Conservation (phyloP, 768 basidiomycete genomes). For the Phanerochaete sordida region DNA sequence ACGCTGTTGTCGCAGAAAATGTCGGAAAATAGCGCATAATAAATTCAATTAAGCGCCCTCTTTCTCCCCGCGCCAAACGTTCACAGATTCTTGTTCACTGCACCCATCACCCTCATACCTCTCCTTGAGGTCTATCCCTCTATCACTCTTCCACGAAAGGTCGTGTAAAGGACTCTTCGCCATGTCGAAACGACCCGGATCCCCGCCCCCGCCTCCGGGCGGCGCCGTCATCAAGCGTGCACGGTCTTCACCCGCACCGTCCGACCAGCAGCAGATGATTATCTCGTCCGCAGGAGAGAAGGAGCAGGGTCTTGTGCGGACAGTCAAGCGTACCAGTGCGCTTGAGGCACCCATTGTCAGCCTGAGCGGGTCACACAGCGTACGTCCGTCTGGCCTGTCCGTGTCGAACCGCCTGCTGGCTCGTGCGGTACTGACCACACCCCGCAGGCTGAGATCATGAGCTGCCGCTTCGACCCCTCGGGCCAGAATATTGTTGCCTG, state of each 20-base stretch:
- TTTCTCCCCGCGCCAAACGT: background rate
- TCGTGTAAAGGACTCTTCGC: no score
- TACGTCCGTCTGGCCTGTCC: slow-evolving; percentile 35
- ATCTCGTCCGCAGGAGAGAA: slow-evolving; percentile 69
- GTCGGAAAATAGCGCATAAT: background rate
- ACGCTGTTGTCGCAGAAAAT: background rate
- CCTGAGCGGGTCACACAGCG: slow-evolving; percentile 81
- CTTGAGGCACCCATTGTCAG: slow-evolving; percentile 94
- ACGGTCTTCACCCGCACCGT: slow-evolving; percentile 44
- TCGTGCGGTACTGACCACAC: background rate
- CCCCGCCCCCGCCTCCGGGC: slow-evolving; percentile 47
- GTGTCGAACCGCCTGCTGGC: background rate
- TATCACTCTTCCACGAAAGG: background rate
- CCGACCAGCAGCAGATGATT: slow-evolving; percentile 53
- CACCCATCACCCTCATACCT: background rate
- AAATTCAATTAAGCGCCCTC: background rate
- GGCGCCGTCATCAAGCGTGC: slow-evolving; percentile 62
- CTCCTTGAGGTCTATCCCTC: background rate
- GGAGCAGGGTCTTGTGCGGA: slow-evolving; percentile 77
- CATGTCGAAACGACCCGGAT: slow-evolving; percentile 68
- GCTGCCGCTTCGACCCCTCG: slow-evolving; percentile 90
- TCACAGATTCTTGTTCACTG: background rate
- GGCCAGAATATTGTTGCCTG: slow-evolving; percentile 94
- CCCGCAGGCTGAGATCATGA: slow-evolving; percentile 76
- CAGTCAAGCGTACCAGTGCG: slow-evolving; percentile 87